Conservation (phyloP, 2,329 filamentous ascomycete species). For the Colletotrichum brevisporum region DNA sequence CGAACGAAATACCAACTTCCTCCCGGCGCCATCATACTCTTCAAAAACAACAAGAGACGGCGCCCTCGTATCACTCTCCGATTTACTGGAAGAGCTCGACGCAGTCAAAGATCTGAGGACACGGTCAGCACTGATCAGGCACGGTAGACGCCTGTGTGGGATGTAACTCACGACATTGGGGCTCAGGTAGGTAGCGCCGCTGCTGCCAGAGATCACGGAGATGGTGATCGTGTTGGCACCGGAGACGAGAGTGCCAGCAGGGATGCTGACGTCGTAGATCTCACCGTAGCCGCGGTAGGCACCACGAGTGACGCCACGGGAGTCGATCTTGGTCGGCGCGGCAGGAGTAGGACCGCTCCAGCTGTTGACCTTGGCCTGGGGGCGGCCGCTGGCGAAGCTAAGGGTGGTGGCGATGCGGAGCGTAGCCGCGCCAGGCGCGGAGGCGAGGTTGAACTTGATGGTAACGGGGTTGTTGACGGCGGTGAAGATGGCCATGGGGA, state of each 20-base stretch:
- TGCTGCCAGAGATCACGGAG: conserved; percentile 70
- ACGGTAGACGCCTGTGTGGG: neutral
- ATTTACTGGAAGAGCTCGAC: conserved; percentile 39
- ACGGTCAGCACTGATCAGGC: conserved; percentile 5
- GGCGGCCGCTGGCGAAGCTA: conserved; percentile 71
- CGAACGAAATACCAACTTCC: neutral
- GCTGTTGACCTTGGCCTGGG: conserved; percentile 69
- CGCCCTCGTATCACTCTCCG: too few species aligned
- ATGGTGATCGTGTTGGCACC: conserved; percentile 76
- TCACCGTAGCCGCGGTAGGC: conserved; percentile 76
- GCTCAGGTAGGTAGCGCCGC: conserved; percentile 66
- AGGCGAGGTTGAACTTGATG: conserved; percentile 70
- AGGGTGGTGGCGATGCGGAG: conserved; percentile 76
- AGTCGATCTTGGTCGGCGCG: conserved; percentile 74
- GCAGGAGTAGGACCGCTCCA: conserved; percentile 63
- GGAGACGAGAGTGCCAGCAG: conserved; percentile 69
- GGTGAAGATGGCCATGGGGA: conserved; percentile 78
- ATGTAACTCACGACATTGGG: conserved; percentile 65
- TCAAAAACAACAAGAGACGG: neutral
- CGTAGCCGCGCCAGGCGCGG: conserved; percentile 67
- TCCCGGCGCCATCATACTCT: neutral
- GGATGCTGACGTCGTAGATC: conserved; percentile 73
- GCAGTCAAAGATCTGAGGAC: conserved; percentile 37
- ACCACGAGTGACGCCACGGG: conserved; percentile 75
- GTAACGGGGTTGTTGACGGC: conserved; percentile 70